Evolutionary conservation across 805 yeast species (phyloP), one percentile per base, ranked within the genome.

Genomic region (Saturnispora halmiae): DNA sequence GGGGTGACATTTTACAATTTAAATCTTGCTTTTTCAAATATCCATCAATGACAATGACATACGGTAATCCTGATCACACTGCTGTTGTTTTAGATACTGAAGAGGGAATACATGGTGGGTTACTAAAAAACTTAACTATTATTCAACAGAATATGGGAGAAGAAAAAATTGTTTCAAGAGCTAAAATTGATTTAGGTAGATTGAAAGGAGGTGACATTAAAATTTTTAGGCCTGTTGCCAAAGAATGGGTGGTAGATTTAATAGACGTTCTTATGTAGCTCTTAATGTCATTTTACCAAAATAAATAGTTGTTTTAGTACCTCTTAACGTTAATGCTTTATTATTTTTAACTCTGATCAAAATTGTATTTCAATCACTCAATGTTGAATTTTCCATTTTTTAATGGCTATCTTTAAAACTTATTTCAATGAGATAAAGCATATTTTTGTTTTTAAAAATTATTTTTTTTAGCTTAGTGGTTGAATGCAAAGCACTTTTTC

Each of bases 1-100:
- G 74, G 42, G 81, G 81, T n/a, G 81, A 75, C 51, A 66, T 75
- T 29, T 44, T 75, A 15, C 81, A 75, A 51, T 75, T 65, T 48
- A 61, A 57, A 35, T 46, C 56, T 4, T 65, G 73, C 34, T 54
- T 54, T 4, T 69, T 74, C 46, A 58, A 60, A 40, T 58, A 63
- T 44, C 56, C 60, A 5, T 55, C 55, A 18, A 50, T 49, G 7
- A 64, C 70, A 4, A 42, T 56, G 19, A 59, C 61, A 4, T 64
- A 57, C 46, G 81, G 81, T 0, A 60, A 62, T 4, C 81, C 81
- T 4, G 69, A 74, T 51, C 81, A 75, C 51, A 74, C 80, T 0
- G 53, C 67, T 0, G 48, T 65, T 28, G 63, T 63, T 39, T 63
- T 30, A 57, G 64, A 33, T 19, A 69, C 63, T 4, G 33, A 42